Conservation (phyloP, 2,329 filamentous ascomycete genomes). For the Pseudogymnoascus sp. region DNA sequence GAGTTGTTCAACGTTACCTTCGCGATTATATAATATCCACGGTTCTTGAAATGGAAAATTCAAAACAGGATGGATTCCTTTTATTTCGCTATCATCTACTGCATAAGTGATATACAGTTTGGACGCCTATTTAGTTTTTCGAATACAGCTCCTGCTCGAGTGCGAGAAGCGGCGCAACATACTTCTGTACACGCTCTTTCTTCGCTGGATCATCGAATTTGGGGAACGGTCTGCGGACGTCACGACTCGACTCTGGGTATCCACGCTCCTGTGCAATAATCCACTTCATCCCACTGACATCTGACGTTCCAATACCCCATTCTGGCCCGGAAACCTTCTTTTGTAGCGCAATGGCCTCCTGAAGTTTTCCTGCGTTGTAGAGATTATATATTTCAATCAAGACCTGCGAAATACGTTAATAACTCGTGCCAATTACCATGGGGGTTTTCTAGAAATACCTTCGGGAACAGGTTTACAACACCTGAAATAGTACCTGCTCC, state of each 20-base stretch:
- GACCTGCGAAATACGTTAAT: slow-evolving; percentile 22
- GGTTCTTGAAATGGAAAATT: background rate
- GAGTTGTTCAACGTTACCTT: slow-evolving; percentile 42
- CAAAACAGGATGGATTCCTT: background rate
- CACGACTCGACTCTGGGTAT: slow-evolving; percentile 42
- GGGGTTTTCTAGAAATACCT: slow-evolving; percentile 44
- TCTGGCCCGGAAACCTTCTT: slow-evolving; percentile 44
- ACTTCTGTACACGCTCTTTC: slow-evolving; percentile 13
- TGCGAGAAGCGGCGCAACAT: slow-evolving; percentile 2
- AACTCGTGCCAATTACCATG: slow-evolving; percentile 43
- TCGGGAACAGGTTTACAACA: slow-evolving; percentile 64
- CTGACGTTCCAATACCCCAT: slow-evolving; percentile 48
- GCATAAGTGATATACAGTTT: slow-evolving; percentile 6
- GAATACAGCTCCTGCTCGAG: background rate
- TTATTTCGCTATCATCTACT: background rate
- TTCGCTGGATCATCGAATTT: slow-evolving; percentile 38
- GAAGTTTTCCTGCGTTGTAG: slow-evolving; percentile 37
- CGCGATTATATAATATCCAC: slow-evolving; percentile 38
- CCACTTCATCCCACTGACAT: slow-evolving; percentile 55
- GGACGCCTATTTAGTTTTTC: background rate
- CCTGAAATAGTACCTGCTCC: slow-evolving; percentile 54
- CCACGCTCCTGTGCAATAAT: slow-evolving; percentile 45
- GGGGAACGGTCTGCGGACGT: slow-evolving; percentile 48
- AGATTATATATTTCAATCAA: slow-evolving; percentile 43
- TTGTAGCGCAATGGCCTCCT: slow-evolving; percentile 42